A percentile compares a stretch with the other conserved stretches of the same genome.
Evolutionary conservation across 2,329 filamentous ascomycete genomes (phyloP).

Genomic region (Colletotrichum chrysophilum): DNA sequence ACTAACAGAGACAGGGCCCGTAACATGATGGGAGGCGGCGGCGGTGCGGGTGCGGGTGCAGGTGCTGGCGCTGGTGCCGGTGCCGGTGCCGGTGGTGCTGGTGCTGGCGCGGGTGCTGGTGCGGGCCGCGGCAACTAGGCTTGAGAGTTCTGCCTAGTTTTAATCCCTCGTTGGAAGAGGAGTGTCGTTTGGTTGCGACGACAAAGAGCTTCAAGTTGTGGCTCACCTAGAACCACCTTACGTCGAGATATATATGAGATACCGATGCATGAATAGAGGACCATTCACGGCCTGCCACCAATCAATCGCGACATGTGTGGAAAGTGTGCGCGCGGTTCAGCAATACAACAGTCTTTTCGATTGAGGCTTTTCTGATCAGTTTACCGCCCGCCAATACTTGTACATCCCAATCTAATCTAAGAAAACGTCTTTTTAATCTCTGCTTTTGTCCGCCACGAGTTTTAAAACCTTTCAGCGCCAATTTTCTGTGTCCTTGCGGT

Average conservation of each 20-base stretch:
- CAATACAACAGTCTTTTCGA: background rate
- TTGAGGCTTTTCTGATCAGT: background rate
- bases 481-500: background rate
- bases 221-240: background rate
- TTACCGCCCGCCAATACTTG: background rate
- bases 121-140: constrained; percentile 25
- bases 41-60: constrained; percentile 23
- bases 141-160: background rate
- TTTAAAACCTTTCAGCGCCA: background rate
- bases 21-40: constrained; percentile 49
- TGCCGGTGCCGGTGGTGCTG: constrained; percentile 26
- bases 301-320: background rate
- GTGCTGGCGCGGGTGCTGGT: constrained; percentile 29
- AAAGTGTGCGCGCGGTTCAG: background rate
- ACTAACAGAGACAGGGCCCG: constrained; percentile 41
- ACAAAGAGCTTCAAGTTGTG: background rate
- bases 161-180: background rate
- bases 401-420: background rate
- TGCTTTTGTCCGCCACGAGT: background rate
- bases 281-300: background rate
- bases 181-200: background rate
- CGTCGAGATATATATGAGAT: background rate
- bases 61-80: too few species aligned
- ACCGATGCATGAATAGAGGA: constrained; percentile 4
- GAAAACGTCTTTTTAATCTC: background rate